Conservation (phyloP, 2,329 filamentous ascomycete species). For the Biscogniauxia mediterranea region DNA sequence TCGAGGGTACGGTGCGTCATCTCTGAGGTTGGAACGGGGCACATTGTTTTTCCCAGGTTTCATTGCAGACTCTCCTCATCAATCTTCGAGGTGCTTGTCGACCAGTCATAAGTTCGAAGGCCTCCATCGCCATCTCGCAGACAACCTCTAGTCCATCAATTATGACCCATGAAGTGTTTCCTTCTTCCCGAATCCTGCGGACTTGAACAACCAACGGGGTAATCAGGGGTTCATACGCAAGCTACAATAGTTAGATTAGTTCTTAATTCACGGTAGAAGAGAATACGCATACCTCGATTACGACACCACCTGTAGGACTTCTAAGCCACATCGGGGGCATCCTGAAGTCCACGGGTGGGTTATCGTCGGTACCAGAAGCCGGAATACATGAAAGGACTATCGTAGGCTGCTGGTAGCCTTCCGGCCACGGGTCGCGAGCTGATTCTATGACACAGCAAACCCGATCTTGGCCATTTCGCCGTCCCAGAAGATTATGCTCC, state of each 20-base stretch:
- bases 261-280: not conserved
- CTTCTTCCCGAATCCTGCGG: conserved; percentile 45
- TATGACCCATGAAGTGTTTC: conserved; percentile 63
- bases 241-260: conserved; percentile 32
- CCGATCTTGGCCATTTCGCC: conserved; percentile 37
- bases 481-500: conserved; percentile 30
- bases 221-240: conserved; percentile 68
- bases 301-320: conserved; percentile 70
- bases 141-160: conserved; percentile 72
- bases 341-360: conserved; percentile 64
- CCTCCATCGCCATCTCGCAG: conserved; percentile 72
- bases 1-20: conserved; percentile 4
- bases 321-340: conserved; percentile 68
- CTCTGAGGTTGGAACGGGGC: conserved; percentile 33
- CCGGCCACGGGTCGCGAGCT: conserved; percentile 61
- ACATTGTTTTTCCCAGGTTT: conserved; percentile 41
- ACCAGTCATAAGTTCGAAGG: conserved; percentile 75
- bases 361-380: conserved; percentile 59
- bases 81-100: conserved; percentile 65
- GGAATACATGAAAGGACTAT: conserved; percentile 73
- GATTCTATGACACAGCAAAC: conserved; percentile 56
- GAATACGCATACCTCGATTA: conserved; percentile 56
- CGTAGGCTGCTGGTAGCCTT: conserved; percentile 60
- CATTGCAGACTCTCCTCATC: conserved; percentile 60
- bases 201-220: conserved; percentile 69